These are phyloP conservation scores for Talaromyces sp. DNA, from an alignment of 2,329 filamentous ascomycete species.

Conservation along the genomic window DNA sequence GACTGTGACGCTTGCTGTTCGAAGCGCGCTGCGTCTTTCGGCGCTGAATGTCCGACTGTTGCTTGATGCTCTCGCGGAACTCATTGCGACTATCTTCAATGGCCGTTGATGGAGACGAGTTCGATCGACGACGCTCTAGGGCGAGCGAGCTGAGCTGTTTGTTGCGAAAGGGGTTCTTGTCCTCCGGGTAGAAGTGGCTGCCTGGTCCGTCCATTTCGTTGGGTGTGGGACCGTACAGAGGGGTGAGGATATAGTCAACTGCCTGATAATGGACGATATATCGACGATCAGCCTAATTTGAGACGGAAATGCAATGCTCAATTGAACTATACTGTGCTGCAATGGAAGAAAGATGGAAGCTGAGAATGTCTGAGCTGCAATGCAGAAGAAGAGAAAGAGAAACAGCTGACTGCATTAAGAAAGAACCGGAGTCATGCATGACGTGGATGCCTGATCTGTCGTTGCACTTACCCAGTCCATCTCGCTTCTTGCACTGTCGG, in stretches of 20 bases:
- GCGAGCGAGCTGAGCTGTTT: background rate
- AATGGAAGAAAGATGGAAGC: background rate
- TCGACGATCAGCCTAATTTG: background rate
- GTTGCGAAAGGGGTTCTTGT: slow-evolving; percentile 20
- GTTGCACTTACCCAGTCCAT: slow-evolving; percentile 50
- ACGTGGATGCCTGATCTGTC: slow-evolving; percentile 21
- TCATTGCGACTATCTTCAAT: slow-evolving; percentile 18
- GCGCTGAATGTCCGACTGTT: slow-evolving; percentile 18
- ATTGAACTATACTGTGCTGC: background rate
- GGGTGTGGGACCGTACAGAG: slow-evolving; percentile 64
- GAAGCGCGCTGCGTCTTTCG: slow-evolving; percentile 9
- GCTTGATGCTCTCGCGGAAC: slow-evolving; percentile 15
- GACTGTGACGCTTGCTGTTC: slow-evolving; percentile 48
- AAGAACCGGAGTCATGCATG: slow-evolving; percentile 6
- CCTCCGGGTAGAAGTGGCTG: slow-evolving; percentile 50
- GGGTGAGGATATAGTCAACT: slow-evolving; percentile 64
- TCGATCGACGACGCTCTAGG: slow-evolving; percentile 16
- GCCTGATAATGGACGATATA: slow-evolving; percentile 48
- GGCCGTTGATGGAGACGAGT: slow-evolving; percentile 8
- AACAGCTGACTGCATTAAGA: slow-evolving; percentile 18
- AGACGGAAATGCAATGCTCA: background rate
- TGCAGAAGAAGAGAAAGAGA: background rate
- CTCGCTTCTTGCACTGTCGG: slow-evolving; percentile 5
- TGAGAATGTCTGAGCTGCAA: background rate
- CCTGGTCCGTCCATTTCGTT: slow-evolving; percentile 64